Evolutionary conservation across 139 green algal genomes (phyloP).

Genomic region (Astrephomene gubernaculifera): DNA sequence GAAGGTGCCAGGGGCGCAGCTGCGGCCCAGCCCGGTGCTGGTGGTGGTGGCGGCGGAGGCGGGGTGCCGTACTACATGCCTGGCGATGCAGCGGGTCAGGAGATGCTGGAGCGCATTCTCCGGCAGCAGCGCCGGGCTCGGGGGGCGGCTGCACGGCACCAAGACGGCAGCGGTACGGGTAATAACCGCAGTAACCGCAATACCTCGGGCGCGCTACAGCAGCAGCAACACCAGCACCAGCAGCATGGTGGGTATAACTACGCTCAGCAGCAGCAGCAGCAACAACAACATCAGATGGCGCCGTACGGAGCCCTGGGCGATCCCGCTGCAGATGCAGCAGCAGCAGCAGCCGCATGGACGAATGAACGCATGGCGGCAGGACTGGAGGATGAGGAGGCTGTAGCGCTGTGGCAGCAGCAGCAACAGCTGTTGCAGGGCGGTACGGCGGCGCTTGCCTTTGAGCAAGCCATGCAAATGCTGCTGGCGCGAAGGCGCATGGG

Average conservation of each 20-base stretch:
- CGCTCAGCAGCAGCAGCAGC: background rate
- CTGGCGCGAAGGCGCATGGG: conserved; percentile 28
- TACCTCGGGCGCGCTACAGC: background rate
- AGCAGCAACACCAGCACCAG: background rate
- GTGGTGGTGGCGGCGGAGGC: too few relatives aligned
- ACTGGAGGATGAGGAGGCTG: background rate
- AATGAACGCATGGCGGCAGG: background rate
- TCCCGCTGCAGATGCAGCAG: background rate
- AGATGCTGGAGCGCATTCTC: conserved; percentile 17
- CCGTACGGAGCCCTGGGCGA: background rate
- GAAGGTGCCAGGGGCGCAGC: too few relatives aligned
- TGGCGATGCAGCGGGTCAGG: background rate
- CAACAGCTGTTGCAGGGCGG: conserved; percentile 9
- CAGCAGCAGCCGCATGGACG: background rate
- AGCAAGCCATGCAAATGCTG: conserved; percentile 33
- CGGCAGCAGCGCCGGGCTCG: conserved; percentile 19
- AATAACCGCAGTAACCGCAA: too few relatives aligned
- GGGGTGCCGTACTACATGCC: conserved; percentile 12
- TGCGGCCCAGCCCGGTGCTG: too few relatives aligned
- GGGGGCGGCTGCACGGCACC: background rate
- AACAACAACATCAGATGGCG: background rate
- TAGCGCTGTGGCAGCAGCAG: conserved; percentile 9
- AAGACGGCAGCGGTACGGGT: conserved; percentile 24
- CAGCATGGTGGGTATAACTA: too few relatives aligned
- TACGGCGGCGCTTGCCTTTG: conserved; percentile 11